Evolutionary conservation across 2,329 filamentous ascomycete species (phyloP).

Genomic region (Xylaria sp.): DNA sequence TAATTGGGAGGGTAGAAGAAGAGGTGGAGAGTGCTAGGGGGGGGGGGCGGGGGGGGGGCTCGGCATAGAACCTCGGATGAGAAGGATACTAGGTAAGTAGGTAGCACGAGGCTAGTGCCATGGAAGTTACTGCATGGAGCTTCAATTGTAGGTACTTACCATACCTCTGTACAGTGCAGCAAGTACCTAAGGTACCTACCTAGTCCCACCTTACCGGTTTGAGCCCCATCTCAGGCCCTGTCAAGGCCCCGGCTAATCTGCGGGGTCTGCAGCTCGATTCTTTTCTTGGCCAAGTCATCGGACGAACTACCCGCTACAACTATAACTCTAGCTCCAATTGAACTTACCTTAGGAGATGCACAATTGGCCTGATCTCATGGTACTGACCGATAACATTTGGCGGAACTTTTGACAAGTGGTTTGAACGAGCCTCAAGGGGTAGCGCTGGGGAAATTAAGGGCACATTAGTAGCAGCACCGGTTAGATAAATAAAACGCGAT

Average conservation of each 20-base stretch:
- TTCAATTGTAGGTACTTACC: background rate
- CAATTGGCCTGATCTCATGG: too few species aligned
- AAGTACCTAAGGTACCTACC: background rate
- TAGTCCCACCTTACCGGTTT: conserved; percentile 11
- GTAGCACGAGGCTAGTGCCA: background rate
- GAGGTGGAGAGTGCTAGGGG: background rate
- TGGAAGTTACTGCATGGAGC: background rate
- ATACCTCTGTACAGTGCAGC: background rate
- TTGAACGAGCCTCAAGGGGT: too few species aligned
- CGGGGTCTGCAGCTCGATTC: conserved; percentile 24
- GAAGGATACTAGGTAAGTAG: background rate
- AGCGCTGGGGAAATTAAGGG: too few species aligned
- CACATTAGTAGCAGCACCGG: too few species aligned
- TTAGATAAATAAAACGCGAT: too few species aligned
- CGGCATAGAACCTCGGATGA: background rate
- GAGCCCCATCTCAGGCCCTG: background rate
- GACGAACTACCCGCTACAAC: conserved; percentile 17
- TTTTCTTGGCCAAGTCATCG: conserved; percentile 24
- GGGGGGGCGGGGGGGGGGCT: background rate
- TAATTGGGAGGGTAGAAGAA: conserved; percentile 22
- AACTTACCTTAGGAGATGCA: too few species aligned
- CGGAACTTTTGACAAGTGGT: too few species aligned
- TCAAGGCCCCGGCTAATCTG: conserved; percentile 11
- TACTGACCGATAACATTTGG: too few species aligned
- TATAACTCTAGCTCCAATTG: too few species aligned